These are phyloP conservation scores for Canariomyces notabilis DNA, from an alignment of 2,329 filamentous ascomycete genomes.

Conservation along the genomic window DNA sequence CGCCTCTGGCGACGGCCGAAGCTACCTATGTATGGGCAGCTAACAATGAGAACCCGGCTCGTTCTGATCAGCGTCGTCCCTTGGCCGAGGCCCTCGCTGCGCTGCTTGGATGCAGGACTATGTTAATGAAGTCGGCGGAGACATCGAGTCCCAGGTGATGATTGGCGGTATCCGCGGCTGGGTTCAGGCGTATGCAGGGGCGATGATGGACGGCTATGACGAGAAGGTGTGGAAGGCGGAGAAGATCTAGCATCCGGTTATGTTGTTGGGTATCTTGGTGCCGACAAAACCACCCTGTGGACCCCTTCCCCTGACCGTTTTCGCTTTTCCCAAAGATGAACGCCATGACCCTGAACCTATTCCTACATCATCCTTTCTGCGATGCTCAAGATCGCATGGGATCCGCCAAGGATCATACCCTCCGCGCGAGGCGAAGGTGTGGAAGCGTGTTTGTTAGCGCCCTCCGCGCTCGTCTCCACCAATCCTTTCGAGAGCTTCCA, in stretches of 20 bases:
- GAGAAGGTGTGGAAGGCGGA: conserved; percentile 33
- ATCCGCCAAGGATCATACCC: background rate
- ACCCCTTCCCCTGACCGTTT: background rate
- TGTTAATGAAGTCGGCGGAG: conserved; percentile 40
- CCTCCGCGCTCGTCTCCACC: conserved; percentile 52
- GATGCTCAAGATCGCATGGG: no score
- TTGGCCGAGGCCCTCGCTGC: conserved; percentile 46
- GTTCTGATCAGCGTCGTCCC: conserved; percentile 42
- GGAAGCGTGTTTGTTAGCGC: no score
- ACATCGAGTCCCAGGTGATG: conserved; percentile 43
- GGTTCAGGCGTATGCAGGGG: conserved; percentile 44
- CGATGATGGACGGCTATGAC: conserved; percentile 48
- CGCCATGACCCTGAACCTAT: conserved; percentile 3
- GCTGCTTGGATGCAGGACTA: conserved; percentile 55
- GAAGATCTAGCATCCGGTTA: background rate
- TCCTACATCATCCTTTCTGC: background rate
- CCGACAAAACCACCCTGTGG: conserved; percentile 1
- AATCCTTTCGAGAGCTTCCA: conserved; percentile 73
- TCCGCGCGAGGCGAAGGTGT: no score
- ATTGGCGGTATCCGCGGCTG: conserved; percentile 52
- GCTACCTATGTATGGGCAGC: no score
- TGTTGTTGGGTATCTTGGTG: conserved; percentile 14
- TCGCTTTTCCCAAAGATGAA: background rate
- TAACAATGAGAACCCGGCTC: background rate
- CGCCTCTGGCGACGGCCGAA: no score